These are phyloP conservation scores for Alternaria infectoria DNA, from an alignment of 2,329 filamentous ascomycete genomes.

Conservation along the genomic window DNA sequence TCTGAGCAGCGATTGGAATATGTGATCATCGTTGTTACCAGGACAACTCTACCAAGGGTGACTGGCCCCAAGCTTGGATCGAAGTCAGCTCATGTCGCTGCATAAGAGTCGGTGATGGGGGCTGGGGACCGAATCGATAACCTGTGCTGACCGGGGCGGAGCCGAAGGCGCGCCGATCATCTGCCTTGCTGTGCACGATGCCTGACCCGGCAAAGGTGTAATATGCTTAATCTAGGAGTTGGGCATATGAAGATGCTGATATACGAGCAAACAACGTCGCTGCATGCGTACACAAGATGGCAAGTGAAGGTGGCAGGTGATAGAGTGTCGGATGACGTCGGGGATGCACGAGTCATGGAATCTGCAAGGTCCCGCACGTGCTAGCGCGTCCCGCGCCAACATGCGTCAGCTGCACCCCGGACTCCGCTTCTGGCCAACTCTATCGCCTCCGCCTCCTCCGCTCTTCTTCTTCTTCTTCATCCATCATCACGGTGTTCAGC, in stretches of 20 bases:
- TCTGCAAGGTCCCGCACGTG: constrained; percentile 19
- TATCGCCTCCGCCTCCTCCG: constrained; percentile 10
- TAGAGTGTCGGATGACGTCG: background rate
- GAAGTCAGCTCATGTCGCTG: background rate
- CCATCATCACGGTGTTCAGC: constrained; percentile 24
- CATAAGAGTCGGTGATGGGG: background rate
- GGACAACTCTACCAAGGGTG: background rate
- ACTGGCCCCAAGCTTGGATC: background rate
- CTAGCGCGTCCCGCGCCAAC: constrained; percentile 20
- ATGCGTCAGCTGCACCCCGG: constrained; percentile 25
- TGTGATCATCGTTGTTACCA: background rate
- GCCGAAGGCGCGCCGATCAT: background rate
- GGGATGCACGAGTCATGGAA: constrained; percentile 5
- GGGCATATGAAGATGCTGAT: background rate
- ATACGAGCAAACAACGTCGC: fast-evolving
- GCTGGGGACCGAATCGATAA: background rate
- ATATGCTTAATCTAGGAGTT: background rate
- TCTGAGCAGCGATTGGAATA: background rate
- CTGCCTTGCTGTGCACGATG: background rate
- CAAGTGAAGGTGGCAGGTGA: background rate
- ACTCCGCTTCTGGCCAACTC: constrained; percentile 26
- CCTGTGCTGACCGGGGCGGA: background rate
- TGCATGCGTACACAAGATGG: background rate
- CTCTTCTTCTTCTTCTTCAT: constrained; percentile 9
- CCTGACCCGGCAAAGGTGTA: background rate